Base-by-base conservation (phyloP, 2,329 filamentous ascomycete genomes). In the Colletotrichum orbiculare region DNA sequence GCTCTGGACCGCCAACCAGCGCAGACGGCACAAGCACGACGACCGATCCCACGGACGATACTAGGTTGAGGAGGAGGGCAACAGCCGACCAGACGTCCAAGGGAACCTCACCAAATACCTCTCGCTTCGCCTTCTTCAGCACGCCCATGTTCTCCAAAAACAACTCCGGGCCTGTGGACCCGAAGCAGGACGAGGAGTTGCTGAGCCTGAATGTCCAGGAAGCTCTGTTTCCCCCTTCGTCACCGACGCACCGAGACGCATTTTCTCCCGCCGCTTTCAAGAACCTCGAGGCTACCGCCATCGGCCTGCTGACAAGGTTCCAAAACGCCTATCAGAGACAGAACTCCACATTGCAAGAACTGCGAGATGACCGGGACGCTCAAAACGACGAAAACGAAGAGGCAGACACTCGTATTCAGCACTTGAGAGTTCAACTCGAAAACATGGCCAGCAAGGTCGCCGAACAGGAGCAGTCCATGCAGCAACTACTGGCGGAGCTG, bases 191-290 rank as follows among this genome's bases (percentile, higher is more conserved):
- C 59, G 86, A 89, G 65, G 85, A 88, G 63, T 79, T 89, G 6
- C 81, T 83, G 69, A 81, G 80, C 54, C 76, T 90, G 53, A 81
- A 89, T 70, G 79, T 90, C 43, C 81, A 85, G 38, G 73, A 81
- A 1, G 82, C 83, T 0, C 79, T 90, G 11, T 88, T 84, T 65
- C 85, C 86, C 0, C 67, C 74, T 1, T 77, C 78, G 2, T 70
- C 77, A 0, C 77, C 83, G 1, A 69, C 71, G 0, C 79, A 82
- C 11, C 74, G 79, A 42, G 83, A 87, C 45, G 71, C 83, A 1
- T 87, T 88, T 73, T 88, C 87, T 1, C 86, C 87, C 0, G 80
- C 84, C 0, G 83, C 84, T 9, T 90, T 83, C 75, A 88, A 87
- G 72, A 89, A 87, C 71, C 78, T 89, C n/a, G 85, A 87, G 63